These are phyloP conservation scores for Ricinus communis DNA, from an alignment of 345 rosid species.

Conservation along the genomic window DNA sequence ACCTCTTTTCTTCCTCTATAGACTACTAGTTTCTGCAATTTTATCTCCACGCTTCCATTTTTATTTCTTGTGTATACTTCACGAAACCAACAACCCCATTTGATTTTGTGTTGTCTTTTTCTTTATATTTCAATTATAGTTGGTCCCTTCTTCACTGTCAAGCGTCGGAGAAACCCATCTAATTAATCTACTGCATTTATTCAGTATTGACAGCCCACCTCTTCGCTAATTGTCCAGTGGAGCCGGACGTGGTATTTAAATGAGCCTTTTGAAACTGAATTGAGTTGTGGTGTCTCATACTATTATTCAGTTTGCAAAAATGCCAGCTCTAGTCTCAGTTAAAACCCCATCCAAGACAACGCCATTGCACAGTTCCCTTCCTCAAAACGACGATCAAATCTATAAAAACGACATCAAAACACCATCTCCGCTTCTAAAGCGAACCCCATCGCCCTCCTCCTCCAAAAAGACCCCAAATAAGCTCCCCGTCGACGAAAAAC, in stretches of 20 bases:
- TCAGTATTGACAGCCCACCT: too few relatives aligned
- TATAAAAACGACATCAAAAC: conserved; percentile 12
- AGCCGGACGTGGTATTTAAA: too few relatives aligned
- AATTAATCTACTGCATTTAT: too few relatives aligned
- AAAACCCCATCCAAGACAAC: conserved; percentile 29
- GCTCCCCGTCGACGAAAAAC: conserved; percentile 26
- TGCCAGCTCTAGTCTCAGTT: conserved; percentile 35
- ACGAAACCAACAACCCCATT: neutral
- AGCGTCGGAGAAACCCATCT: neutral
- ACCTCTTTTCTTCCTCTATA: neutral
- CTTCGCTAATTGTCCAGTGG: too few relatives aligned
- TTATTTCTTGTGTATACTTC: neutral
- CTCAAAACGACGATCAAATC: conserved; percentile 21
- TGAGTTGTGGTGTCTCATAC: neutral
- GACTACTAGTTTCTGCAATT: neutral
- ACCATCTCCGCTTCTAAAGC: conserved; percentile 26
- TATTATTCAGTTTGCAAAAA: conserved; percentile 10
- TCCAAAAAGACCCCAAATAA: conserved; percentile 24
- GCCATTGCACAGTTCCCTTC: conserved; percentile 16
- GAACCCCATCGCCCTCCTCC: conserved; percentile 28
- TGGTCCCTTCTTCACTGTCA: neutral
- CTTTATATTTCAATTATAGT: neutral
- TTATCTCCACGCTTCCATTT: neutral
- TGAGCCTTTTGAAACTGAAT: too few relatives aligned
- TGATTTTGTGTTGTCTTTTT: too few relatives aligned